Percentiles rank a stretch among this genome's conserved stretches.
phyloP scores from a whole-genome alignment of 2,329 filamentous ascomycete species.

The Aspergillus glaucus region DNA sequence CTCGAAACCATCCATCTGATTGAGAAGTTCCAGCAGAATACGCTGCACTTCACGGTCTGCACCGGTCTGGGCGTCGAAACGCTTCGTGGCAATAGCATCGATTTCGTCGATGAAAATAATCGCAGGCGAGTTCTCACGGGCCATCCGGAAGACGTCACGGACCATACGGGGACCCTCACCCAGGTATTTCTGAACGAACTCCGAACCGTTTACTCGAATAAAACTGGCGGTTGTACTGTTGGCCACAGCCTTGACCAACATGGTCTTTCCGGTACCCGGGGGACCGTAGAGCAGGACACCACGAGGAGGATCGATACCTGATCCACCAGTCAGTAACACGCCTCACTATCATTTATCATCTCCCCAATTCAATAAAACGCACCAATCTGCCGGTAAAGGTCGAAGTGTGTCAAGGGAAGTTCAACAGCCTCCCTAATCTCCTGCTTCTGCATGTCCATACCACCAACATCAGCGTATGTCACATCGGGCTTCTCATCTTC shows the following conservation, averaged over 20 bases:
- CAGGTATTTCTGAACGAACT: conserved; percentile 98
- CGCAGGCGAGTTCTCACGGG: conserved; percentile 91
- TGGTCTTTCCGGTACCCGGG: conserved; percentile 92
- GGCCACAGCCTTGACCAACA: conserved; percentile 96
- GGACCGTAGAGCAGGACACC: conserved; percentile 95
- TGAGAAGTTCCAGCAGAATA: conserved; percentile 92
- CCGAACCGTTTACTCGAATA: conserved; percentile 94
- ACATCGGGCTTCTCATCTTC: conserved; percentile 97
- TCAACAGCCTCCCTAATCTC: conserved; percentile 98
- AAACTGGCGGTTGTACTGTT: conserved; percentile 98
- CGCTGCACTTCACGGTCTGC: conserved; percentile 97
- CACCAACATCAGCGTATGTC: conserved; percentile 95
- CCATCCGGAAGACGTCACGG: conserved; percentile 98
- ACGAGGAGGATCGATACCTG: conserved; percentile 83
- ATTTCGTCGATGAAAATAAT: conserved; percentile 99
- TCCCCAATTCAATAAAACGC: conserved; percentile 8
- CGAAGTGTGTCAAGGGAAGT: conserved; percentile 92
- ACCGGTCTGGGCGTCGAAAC: conserved; percentile 97
- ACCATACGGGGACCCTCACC: conserved; percentile 98
- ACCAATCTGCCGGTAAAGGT: conserved; percentile 98
- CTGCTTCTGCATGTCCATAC: conserved; percentile 99
- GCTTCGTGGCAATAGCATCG: conserved; percentile 97
- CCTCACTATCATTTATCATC: background rate
- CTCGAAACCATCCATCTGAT: conserved; percentile 99
- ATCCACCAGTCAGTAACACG: conserved; percentile 14